Conservation (phyloP, 2,329 filamentous ascomycete species). For the Clonostachys rhizophaga region DNA sequence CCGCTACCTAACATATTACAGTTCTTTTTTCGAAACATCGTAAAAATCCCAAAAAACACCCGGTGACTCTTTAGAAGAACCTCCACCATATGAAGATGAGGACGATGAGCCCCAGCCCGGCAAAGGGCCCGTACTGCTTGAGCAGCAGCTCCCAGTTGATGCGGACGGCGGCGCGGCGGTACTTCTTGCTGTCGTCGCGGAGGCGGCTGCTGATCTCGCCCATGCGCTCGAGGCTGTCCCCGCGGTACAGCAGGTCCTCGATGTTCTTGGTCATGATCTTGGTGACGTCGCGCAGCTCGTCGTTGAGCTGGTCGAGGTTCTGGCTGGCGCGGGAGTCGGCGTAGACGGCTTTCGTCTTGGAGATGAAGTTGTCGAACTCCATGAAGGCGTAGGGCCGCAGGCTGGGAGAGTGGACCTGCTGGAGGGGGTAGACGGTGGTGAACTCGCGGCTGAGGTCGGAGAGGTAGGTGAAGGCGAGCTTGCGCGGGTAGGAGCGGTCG, state of each 20-base stretch:
- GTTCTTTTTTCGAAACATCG: no score
- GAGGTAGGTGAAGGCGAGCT: slow-evolving; percentile 97
- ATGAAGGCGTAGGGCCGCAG: slow-evolving; percentile 94
- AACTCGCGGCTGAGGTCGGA: slow-evolving; percentile 90
- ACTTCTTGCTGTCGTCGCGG: slow-evolving; percentile 91
- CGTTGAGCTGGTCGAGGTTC: slow-evolving; percentile 93
- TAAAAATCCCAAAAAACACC: no score
- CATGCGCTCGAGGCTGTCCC: slow-evolving; percentile 94
- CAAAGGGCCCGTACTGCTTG: slow-evolving; percentile 96
- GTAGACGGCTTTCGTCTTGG: slow-evolving; percentile 88
- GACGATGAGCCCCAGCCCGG: slow-evolving; percentile 73
- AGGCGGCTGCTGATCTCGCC: slow-evolving; percentile 86
- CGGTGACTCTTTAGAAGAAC: slow-evolving; percentile 62
- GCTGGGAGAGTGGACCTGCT: slow-evolving; percentile 67
- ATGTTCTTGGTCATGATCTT: slow-evolving; percentile 99
- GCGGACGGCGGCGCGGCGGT: slow-evolving; percentile 82
- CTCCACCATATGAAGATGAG: slow-evolving; percentile 87
- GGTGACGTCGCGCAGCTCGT: slow-evolving; percentile 95
- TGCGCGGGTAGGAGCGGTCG: slow-evolving; percentile 91
- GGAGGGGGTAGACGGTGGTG: slow-evolving; percentile 71
- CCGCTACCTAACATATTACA: no score
- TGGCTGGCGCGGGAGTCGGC: slow-evolving; percentile 85
- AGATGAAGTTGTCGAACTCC: slow-evolving; percentile 97
- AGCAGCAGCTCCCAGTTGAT: slow-evolving; percentile 98
- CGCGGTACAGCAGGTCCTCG: slow-evolving; percentile 91